Conservation (phyloP, 2,329 filamentous ascomycete genomes). For the Phialemoniopsis sp. region DNA sequence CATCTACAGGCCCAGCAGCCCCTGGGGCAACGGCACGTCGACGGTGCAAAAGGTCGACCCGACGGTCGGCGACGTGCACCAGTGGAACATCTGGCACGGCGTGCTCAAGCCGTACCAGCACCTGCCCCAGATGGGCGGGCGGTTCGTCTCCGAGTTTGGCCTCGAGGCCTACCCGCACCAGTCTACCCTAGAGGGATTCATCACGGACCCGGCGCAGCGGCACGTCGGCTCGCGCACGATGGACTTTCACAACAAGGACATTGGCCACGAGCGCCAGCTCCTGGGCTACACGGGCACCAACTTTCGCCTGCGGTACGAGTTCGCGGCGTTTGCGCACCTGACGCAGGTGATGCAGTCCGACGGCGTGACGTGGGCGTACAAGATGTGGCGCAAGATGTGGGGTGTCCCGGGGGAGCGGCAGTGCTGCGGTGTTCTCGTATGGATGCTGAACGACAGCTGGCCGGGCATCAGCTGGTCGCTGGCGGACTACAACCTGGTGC, state of each 20-base stretch:
- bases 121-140: slow-evolving; percentile 63
- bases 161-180: slow-evolving; percentile 78
- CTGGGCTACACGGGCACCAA: slow-evolving; percentile 72
- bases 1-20: slow-evolving; percentile 68
- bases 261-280: slow-evolving; percentile 66
- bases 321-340: slow-evolving; percentile 47
- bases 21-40: slow-evolving; percentile 59
- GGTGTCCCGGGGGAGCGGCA: slow-evolving; percentile 42
- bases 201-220: slow-evolving; percentile 48
- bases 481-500: slow-evolving; percentile 58
- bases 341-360: slow-evolving; percentile 49
- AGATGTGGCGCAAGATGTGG: slow-evolving; percentile 57
- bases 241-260: slow-evolving; percentile 79
- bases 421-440: slow-evolving; percentile 46
- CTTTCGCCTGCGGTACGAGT: slow-evolving; percentile 45
- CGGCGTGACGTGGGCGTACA: slow-evolving; percentile 39
- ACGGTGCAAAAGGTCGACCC: slow-evolving; percentile 55
- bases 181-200: slow-evolving; percentile 63
- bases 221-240: slow-evolving; percentile 66
- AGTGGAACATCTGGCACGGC: slow-evolving; percentile 81
- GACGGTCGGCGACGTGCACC: slow-evolving; percentile 75
- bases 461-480: slow-evolving; percentile 63
- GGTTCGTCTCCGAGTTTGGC: slow-evolving; percentile 77
- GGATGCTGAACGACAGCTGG: slow-evolving; percentile 71
- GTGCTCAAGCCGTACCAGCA: slow-evolving; percentile 73